These are phyloP conservation scores for Blastocystis sp. DNA, from an alignment of 352 stramenopile species.

Conservation along the genomic window DNA sequence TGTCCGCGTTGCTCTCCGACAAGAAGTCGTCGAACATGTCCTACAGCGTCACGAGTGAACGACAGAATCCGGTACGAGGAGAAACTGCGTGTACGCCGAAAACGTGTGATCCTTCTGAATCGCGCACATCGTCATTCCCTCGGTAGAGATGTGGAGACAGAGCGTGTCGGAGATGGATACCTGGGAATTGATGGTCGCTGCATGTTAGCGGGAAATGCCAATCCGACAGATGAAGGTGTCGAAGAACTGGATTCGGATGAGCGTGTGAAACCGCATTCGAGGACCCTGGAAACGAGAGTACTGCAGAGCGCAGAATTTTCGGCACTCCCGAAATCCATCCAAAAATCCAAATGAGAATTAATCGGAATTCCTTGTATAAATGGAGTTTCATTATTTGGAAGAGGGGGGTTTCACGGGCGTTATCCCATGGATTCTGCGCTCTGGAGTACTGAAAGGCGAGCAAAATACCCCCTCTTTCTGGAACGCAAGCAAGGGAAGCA, in stretches of 20 bases:
- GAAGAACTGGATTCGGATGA: slow-evolving; percentile 25
- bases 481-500: too few relatives aligned
- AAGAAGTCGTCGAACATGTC: slow-evolving; percentile 64
- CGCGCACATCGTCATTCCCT: slow-evolving; percentile 25
- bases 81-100: slow-evolving; percentile 42
- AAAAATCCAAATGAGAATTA: too few relatives aligned
- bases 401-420: too few relatives aligned
- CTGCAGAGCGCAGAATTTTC: too few relatives aligned
- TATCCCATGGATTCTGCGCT: too few relatives aligned
- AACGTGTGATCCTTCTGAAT: slow-evolving; percentile 60
- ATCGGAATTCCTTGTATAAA: too few relatives aligned
- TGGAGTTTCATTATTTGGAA: too few relatives aligned
- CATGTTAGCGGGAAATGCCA: neutral
- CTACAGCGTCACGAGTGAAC: neutral
- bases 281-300: neutral
- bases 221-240: slow-evolving; percentile 36
- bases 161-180: slow-evolving; percentile 30
- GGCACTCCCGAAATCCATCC: too few relatives aligned
- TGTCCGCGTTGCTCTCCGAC: slow-evolving; percentile 38
- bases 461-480: too few relatives aligned
- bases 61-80: neutral
- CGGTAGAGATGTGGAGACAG: slow-evolving; percentile 33
- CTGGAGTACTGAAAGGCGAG: too few relatives aligned
- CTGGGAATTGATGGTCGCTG: slow-evolving; percentile 44
- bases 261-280: slow-evolving; percentile 26